Evolutionary conservation across 202 grass and related monocot species (phyloP).

Genomic region (Bolboschoenoplectus hybrid): DNA sequence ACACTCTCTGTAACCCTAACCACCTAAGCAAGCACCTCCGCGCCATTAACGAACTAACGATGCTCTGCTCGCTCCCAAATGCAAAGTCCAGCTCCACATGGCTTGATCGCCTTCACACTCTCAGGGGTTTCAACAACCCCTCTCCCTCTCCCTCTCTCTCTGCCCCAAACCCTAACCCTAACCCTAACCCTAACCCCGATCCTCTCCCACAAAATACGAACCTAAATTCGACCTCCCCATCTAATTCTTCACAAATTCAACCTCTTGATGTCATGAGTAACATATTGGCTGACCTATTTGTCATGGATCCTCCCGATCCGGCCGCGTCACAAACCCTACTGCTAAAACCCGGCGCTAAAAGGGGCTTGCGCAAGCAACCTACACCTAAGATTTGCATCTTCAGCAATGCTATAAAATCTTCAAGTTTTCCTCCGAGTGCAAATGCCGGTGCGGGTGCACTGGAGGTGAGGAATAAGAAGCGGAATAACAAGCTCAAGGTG

Average conservation of each 20-base stretch:
- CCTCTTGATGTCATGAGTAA: slow-evolving; percentile 24
- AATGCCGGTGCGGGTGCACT: not conserved
- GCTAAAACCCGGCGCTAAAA: slow-evolving; percentile 35
- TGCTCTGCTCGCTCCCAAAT: slow-evolving; percentile 30
- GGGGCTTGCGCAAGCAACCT: slow-evolving; percentile 64
- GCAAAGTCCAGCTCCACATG: slow-evolving; percentile 52
- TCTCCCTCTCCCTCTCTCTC: slow-evolving; percentile 4
- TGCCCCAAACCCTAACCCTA: slow-evolving; percentile 42
- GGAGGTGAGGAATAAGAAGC: slow-evolving; percentile 46
- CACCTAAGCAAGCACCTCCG: no score
- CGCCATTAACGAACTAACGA: not conserved
- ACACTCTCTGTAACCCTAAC: no score
- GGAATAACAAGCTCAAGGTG: not conserved
- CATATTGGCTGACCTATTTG: slow-evolving; percentile 74
- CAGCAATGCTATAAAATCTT: not conserved
- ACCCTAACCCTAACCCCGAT: not conserved
- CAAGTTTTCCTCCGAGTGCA: no score
- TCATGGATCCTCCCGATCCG: slow-evolving; percentile 46
- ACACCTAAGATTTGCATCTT: slow-evolving; percentile 51
- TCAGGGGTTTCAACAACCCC: slow-evolving; percentile 52
- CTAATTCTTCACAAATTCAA: no score
- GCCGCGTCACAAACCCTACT: not conserved
- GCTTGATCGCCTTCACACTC: slow-evolving; percentile 78
- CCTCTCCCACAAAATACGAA: slow-evolving; percentile 46
- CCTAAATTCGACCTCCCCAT: not conserved